Evolutionary conservation across 2,329 filamentous ascomycete genomes (phyloP), one percentile per base, ranked within the genome.

Genomic region (Dothideomycetes sp.): DNA sequence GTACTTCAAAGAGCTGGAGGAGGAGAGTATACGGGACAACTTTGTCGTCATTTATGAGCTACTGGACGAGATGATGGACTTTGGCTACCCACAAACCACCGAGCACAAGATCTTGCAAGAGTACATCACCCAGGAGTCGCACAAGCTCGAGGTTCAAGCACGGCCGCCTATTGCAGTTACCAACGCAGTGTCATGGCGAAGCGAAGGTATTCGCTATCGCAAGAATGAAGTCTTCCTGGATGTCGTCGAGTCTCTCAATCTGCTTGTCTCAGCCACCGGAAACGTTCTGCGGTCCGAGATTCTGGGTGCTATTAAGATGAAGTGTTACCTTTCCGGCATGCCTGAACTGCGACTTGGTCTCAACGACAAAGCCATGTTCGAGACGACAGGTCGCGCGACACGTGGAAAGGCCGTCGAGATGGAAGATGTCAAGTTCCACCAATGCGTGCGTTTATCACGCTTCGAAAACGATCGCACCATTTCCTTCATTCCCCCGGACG

Each of bases 61-160:
- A 45, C 76, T 98, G 47, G 91, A 98, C 59, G 91, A 98, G 70
- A 98, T 98, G 91, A 98, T 98, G 91, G 91, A 98, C 65, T 98
- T 98, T 70, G 91, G 91, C 47, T 95, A 98, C 62, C 91, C 91
- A 4, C 91, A 98, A 63, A 98, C 91, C 8, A 98, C 91, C 49
- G 91, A 98, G 64, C 85, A 79, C 61, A 98, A 98, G 75, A 98
- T 98, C 60, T 69, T 98, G 45, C 91, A 98, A 64, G 91, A 98
- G 69, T 78, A 66, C 52, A 98, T 98, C 60, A 98, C 91, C 31
- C 91, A 98, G 64, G 91, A 98, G 65, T 95, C 88, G 39, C 91
- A 98, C 70, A 96, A 96, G 66, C 78, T 98, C 45, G 91, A 98
- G 62, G 81, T 96, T 43, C 89, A 95, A 66, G 89, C 91, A 24